Evolutionary conservation across 805 yeast genomes (phyloP), one percentile per base, ranked within the genome.

Genomic region (Lachancea nothofagi): DNA sequence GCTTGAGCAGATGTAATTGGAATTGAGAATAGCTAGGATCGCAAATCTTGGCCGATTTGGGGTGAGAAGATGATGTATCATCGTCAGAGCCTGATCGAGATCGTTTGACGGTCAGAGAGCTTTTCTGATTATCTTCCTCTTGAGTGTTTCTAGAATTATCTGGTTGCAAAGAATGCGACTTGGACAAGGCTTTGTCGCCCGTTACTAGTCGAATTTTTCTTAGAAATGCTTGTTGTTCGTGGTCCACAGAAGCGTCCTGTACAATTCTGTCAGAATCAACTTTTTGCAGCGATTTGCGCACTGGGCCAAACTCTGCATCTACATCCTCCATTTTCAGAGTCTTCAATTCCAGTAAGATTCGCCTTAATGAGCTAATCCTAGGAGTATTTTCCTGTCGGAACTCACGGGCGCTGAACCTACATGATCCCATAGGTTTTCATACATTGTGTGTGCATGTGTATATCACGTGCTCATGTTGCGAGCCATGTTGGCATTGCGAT

Each of bases 251-350:
- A 12, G 46, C 44, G 37, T 57, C 60, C 18, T 53, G 46, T 5
- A 57, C 43, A 5, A 59, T 59, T 8, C 48, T 42, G 28, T 46
- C 47, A 2, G 54, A 36, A 22, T 45, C 43, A 1, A 54, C 57
- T 25, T 44, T 45, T n/a, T 36, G 40, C 9, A 38, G 43, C 2
- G 61, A 47, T 33, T 49, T 56, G 22, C 62, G 49, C 10, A 57
- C 33, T 5, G 61, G 56, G 3, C 47, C 53, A 46, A 59, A 57
- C 19, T 59, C 64, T 5, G 44, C 26, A 30, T 57, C 57, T 15
- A 51, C 21, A 14, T 40, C 32, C 9, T 47, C 47, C 53, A 48
- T 51, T 25, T 25, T 4, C 14, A n/a, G 19, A 14, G 19, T 14
- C 19, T 15, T 8, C n/a, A n/a, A n/a, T n/a, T n/a, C n/a, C n/a